Evolutionary conservation across 1,139 yeast genomes (phyloP).

Genomic region (Kodamaea plutei): DNA sequence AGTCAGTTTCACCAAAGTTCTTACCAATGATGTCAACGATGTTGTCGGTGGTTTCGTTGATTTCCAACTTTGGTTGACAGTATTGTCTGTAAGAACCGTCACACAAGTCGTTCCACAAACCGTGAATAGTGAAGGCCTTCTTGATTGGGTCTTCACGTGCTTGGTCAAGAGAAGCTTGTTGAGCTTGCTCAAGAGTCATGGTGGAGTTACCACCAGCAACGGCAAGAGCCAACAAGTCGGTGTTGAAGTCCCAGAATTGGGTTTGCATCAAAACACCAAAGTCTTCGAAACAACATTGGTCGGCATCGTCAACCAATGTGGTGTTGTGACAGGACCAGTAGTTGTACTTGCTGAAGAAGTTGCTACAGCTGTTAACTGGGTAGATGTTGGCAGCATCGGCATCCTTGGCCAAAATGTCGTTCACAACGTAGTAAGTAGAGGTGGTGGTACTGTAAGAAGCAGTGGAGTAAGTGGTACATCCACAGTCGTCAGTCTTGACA

Average conservation of each 20-base stretch:
- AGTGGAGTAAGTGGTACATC: conserved; percentile 10
- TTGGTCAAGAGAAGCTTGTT: conserved; percentile 11
- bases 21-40: conserved; percentile 28
- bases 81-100: conserved; percentile 32
- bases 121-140: conserved; percentile 37
- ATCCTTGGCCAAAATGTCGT: conserved; percentile 11
- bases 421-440: conserved; percentile 11
- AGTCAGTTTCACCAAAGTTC: conserved; percentile 25
- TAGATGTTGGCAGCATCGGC: conserved; percentile 11
- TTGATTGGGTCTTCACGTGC: conserved; percentile 12
- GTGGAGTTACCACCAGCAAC: conserved; percentile 5
- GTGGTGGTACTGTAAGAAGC: conserved; percentile 9
- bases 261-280: conserved; percentile 35
- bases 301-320: conserved; percentile 19
- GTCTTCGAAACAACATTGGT: conserved; percentile 32
- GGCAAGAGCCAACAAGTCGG: conserved; percentile 18
- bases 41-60: conserved; percentile 24
- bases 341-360: conserved; percentile 12
- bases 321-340: conserved; percentile 28
- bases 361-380: conserved; percentile 13
- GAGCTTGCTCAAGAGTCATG: conserved; percentile 9
- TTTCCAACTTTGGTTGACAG: conserved; percentile 30
- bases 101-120: conserved; percentile 40
- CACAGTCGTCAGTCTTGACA: conserved; percentile 7
- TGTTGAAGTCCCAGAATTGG: conserved; percentile 40